Conservation (phyloP, 176 grass and related monocot species). For the Oryza nivara region DNA sequence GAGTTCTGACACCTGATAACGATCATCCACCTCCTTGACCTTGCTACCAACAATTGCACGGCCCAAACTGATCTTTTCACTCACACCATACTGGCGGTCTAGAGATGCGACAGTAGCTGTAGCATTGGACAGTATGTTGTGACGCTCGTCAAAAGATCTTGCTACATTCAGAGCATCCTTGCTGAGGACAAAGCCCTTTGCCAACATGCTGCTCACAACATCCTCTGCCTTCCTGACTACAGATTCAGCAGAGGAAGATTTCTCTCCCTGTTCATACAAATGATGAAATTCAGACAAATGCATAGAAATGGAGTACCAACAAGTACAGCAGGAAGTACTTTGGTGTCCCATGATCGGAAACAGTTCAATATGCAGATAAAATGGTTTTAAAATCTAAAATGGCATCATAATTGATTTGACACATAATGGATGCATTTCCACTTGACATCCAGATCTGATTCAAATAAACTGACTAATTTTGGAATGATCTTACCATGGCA, state of each 20-base stretch:
- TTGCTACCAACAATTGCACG: slow-evolving; percentile 73
- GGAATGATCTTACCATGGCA: neutral
- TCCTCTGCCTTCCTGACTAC: slow-evolving; percentile 91
- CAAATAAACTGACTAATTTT: slow-evolving; percentile 22
- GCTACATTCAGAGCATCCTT: slow-evolving; percentile 80
- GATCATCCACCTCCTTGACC: slow-evolving; percentile 82
- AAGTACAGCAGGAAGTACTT: neutral
- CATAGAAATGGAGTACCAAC: slow-evolving; percentile 22
- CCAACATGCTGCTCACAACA: slow-evolving; percentile 96
- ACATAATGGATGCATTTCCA: neutral
- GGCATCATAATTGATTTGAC: neutral
- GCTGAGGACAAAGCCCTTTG: slow-evolving; percentile 94
- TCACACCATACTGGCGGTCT: slow-evolving; percentile 78
- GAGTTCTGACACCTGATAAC: slow-evolving; percentile 78
- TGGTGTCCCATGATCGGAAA: neutral
- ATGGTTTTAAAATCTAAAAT: neutral
- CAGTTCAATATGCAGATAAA: neutral
- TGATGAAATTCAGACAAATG: slow-evolving; percentile 27
- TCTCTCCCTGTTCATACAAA: slow-evolving; percentile 47
- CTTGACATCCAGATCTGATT: neutral
- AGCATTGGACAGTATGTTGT: slow-evolving; percentile 81
- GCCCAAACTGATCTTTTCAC: slow-evolving; percentile 78
- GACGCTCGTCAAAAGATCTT: slow-evolving; percentile 77
- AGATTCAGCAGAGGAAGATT: slow-evolving; percentile 42
- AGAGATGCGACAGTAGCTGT: slow-evolving; percentile 74